Evolutionary conservation across 306 rosid species (phyloP).

Genomic region (Myrica gale): DNA sequence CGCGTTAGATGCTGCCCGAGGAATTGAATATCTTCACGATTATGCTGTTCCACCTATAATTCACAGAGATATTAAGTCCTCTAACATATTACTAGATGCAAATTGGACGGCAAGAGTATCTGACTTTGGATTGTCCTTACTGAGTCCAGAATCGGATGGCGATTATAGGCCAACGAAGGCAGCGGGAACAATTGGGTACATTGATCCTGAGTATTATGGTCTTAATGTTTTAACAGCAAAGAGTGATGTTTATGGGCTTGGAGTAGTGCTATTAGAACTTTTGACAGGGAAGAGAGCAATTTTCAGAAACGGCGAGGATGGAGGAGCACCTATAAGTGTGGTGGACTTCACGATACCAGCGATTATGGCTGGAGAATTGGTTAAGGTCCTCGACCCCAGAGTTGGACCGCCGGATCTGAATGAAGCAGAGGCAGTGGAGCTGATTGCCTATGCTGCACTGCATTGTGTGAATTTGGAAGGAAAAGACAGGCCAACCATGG

Average conservation of each 20-base stretch:
- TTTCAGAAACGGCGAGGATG: constrained; percentile 55
- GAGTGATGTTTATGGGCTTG: constrained; percentile 92
- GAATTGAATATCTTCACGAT: constrained; percentile 86
- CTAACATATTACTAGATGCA: constrained; percentile 71
- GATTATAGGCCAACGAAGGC: constrained; percentile 58
- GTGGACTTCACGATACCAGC: constrained; percentile 80
- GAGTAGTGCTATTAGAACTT: constrained; percentile 78
- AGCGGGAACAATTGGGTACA: constrained; percentile 87
- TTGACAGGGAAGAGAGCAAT: constrained; percentile 91
- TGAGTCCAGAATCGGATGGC: constrained; percentile 61
- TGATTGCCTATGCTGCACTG: constrained; percentile 71
- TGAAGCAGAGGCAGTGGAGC: constrained; percentile 79
- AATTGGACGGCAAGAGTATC: constrained; percentile 83
- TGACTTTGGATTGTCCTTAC: constrained; percentile 79
- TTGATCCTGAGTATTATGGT: constrained; percentile 95
- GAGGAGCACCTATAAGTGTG: constrained; percentile 58
- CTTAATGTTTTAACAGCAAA: constrained; percentile 77
- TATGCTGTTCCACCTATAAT: constrained; percentile 95
- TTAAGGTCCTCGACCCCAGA: constrained; percentile 59
- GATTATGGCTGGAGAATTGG: constrained; percentile 68
- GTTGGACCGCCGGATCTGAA: constrained; percentile 60
- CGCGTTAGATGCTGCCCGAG: constrained; percentile 84
- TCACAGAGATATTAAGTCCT: constrained; percentile 86
- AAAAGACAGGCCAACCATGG: constrained; percentile 85
- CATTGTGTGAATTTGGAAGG: constrained; percentile 92